Conservation (phyloP, 352 stramenopile genomes). For the Phytophthora sp. region DNA sequence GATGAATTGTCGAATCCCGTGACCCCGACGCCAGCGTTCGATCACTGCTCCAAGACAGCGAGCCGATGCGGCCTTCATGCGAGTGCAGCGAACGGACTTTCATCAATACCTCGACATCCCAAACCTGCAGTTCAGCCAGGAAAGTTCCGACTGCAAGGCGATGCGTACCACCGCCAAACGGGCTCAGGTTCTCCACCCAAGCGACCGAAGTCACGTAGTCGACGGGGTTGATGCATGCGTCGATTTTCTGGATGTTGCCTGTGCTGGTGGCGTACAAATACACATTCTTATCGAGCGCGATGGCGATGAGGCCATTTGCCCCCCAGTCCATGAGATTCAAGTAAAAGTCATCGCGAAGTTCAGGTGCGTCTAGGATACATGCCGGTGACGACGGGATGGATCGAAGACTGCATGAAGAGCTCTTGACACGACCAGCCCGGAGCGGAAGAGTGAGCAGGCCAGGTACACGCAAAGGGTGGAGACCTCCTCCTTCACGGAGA, state of each 20-base stretch:
- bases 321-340: constrained; percentile 97
- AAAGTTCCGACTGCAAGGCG: constrained; percentile 93
- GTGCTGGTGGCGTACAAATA: constrained; percentile 95
- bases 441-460: neutral
- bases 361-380: constrained; percentile 95
- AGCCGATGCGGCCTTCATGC: constrained; percentile 89
- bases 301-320: constrained; percentile 93
- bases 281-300: constrained; percentile 93
- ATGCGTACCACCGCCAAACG: neutral
- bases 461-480: neutral
- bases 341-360: constrained; percentile 98
- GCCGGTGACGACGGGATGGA: constrained; percentile 45
- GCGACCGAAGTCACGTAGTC: constrained; percentile 96
- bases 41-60: constrained; percentile 91
- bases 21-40: constrained; percentile 90
- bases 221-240: constrained; percentile 47
- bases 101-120: constrained; percentile 89
- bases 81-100: constrained; percentile 90
- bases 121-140: constrained; percentile 92
- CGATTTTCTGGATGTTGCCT: constrained; percentile 92
- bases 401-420: neutral
- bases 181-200: constrained; percentile 65
- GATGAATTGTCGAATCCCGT: constrained; percentile 90
- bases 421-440: neutral
- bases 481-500: too few species aligned